Conservation (phyloP, 2,329 filamentous ascomycete genomes). For the Penicillium sp. region DNA sequence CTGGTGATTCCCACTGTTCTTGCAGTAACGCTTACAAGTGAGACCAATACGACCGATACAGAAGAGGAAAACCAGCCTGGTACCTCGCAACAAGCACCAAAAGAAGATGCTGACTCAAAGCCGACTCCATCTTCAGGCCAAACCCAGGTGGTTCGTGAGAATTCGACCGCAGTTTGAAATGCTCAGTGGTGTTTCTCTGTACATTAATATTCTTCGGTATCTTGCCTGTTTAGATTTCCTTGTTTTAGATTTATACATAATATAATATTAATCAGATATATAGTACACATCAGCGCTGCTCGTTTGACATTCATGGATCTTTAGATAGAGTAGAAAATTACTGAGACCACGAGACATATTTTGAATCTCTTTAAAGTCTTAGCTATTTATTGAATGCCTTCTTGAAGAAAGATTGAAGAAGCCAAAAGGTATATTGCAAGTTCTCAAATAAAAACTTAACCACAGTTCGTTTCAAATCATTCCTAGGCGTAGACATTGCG, state of each 20-base stretch:
- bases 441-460: not conserved
- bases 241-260: not conserved
- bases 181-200: not conserved
- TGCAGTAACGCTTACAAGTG: constrained; percentile 10
- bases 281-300: no score
- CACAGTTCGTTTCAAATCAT: not conserved
- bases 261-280: no score
- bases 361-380: no score
- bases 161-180: not conserved
- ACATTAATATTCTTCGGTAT: not conserved
- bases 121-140: not conserved
- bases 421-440: not conserved
- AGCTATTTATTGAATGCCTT: not conserved
- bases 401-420: not conserved
- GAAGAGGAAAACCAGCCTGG: not conserved
- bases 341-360: no score
- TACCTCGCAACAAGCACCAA: not conserved
- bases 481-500: constrained; percentile 23
- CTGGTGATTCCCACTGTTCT: constrained; percentile 11
- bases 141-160: not conserved
- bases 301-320: no score
- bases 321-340: no score
- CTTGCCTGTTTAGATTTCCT: not conserved
- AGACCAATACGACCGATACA: not conserved
- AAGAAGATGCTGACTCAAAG: not conserved